A percentile compares a stretch with the other conserved stretches of the same genome.
These are phyloP conservation scores for Conoideocrella luteorostrata DNA, from an alignment of 2,329 filamentous ascomycete species.

Conservation along the genomic window DNA sequence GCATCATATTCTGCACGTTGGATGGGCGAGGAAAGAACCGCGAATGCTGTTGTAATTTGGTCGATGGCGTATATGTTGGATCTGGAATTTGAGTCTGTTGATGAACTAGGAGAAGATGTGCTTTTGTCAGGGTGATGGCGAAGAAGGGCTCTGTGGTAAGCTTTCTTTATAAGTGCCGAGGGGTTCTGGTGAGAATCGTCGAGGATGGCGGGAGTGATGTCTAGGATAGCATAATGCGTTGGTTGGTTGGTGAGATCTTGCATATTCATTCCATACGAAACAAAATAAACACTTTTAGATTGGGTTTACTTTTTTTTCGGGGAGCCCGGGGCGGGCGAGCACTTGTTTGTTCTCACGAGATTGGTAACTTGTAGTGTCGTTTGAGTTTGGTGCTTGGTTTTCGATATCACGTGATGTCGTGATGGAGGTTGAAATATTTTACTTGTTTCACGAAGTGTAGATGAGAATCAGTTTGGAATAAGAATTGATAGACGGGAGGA, in stretches of 20 bases:
- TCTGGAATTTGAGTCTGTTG: neutral
- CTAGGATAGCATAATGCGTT: slow-evolving; percentile 57
- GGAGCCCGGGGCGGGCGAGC: no score
- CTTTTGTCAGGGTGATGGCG: slow-evolving; percentile 60
- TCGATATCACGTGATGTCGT: slow-evolving; percentile 10
- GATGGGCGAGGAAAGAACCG: slow-evolving; percentile 44
- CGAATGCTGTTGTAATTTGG: slow-evolving; percentile 56
- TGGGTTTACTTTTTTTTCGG: no score
- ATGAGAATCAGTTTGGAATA: no score
- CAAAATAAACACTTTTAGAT: no score
- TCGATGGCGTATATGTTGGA: slow-evolving; percentile 46
- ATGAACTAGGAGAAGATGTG: slow-evolving; percentile 9
- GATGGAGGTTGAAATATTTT: neutral
- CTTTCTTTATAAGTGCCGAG: slow-evolving; percentile 48
- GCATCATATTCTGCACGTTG: slow-evolving; percentile 49
- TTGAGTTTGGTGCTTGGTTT: neutral
- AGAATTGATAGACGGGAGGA: no score
- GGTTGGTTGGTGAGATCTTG: slow-evolving; percentile 15
- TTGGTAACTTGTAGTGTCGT: no score
- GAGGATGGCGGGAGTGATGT: slow-evolving; percentile 43
- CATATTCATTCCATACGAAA: no score
- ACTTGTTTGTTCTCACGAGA: no score
- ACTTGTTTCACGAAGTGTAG: no score
- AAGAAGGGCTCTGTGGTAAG: slow-evolving; percentile 59
- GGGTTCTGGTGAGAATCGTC: slow-evolving; percentile 34